Base-by-base conservation (phyloP, 805 yeast genomes). In the Ogataea zsoltii region DNA sequence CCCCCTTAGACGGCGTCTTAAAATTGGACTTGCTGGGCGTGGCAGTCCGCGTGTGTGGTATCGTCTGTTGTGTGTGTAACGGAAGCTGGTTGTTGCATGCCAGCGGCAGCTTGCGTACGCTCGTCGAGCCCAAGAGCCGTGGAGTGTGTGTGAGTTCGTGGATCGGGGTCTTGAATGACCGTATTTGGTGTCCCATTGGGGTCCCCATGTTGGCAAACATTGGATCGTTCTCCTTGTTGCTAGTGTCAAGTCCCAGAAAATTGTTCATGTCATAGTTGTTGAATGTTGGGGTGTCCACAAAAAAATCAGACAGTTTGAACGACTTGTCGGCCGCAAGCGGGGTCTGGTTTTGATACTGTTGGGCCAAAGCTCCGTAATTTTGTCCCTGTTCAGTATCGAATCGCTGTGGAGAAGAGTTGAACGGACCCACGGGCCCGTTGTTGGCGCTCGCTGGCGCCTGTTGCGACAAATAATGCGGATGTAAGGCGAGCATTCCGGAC, bases 141-240 rank as follows among this genome's bases (percentile, higher is more conserved):
- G 57, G 59, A 13, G 61, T 54, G 30, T 54, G 50, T 5, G 54
- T 25, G 23, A 51, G 40, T 33, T 57, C 61, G 18, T 44, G 51
- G 6, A 51, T 32, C 11, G 61, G 61, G 15, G 61, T 57, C 28
- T 55, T 57, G 31, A 57, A 52, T 4, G 45, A 50, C 29, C 42
- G 48, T 15, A 41, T 38, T 12, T 39, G 45, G 18, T 46, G 46
- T 15, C 41, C 41, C 21, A 48, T 31, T 4, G 57, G 61, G 6
- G 57, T 54, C 32, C 56, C 56, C 35, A 52, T 38, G 41, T 34
- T 49, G 11, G 56, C 56, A 38, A 51, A 45, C 3, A 51, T 33
- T 10, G 56, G 58, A 19, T 55, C 55, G 33, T 56, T 56, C 37
- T 56, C 61, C 41, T 56, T 56, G 51, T 56, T 52, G 30, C 53